Percentiles rank a stretch among this genome's conserved stretches.
These are phyloP conservation scores for Cladochytrium replicatum DNA, from an alignment of 192 early-diverging fungal genomes.

Conservation along the genomic window DNA sequence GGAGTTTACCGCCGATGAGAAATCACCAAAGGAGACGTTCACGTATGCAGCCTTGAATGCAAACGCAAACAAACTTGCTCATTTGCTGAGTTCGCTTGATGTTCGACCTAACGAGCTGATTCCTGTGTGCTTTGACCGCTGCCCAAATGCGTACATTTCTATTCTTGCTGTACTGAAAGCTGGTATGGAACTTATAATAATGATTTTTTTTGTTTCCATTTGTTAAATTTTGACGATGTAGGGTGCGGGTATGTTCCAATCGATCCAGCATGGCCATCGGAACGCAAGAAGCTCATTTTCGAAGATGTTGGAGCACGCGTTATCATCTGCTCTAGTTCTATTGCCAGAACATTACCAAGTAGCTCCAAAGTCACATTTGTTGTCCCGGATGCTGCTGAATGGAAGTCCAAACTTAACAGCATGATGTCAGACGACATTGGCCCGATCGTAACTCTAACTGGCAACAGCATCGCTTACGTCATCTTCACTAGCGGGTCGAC, in stretches of 20 bases:
- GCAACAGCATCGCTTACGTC: conserved; percentile 11
- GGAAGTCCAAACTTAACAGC: no score
- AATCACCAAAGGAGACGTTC: no score
- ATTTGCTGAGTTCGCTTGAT: neutral
- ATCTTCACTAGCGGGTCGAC: conserved; percentile 35
- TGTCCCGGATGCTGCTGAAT: no score
- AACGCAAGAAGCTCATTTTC: conserved; percentile 10
- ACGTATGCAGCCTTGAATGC: conserved; percentile 5
- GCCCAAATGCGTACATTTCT: conserved; percentile 6
- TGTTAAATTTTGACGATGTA: no score
- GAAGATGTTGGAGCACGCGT: conserved; percentile 1
- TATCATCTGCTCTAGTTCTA: neutral
- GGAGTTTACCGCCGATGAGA: neutral
- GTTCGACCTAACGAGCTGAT: neutral
- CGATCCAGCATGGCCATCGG: conserved; percentile 10
- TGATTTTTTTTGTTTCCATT: no score
- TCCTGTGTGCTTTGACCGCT: conserved; percentile 4
- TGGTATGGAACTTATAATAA: conserved; percentile 5
- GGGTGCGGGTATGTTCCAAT: conserved; percentile 18
- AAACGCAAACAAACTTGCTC: conserved; percentile 6
- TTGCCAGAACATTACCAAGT: no score
- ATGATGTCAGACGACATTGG: no score
- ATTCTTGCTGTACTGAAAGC: conserved; percentile 17
- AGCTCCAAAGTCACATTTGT: no score
- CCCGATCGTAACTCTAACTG: no score